Conservation (phyloP, 2,329 filamentous ascomycete species). For the Colletotrichum cuscutae region DNA sequence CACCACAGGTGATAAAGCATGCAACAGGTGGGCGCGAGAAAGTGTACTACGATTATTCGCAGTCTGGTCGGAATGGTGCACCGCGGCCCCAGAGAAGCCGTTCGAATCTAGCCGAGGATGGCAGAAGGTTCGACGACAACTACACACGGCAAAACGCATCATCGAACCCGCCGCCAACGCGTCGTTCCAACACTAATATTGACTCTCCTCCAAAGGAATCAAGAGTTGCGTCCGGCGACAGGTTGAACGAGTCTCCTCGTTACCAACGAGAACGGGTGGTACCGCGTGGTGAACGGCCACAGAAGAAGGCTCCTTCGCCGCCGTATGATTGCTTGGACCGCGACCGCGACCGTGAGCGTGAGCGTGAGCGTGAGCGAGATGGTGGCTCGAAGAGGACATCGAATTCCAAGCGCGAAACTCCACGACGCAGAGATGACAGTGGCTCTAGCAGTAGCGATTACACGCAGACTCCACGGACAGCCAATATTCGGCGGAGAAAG, state of each 20-base stretch:
- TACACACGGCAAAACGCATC: slow-evolving; percentile 42
- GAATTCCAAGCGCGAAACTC: slow-evolving; percentile 40
- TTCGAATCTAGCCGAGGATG: slow-evolving; percentile 41
- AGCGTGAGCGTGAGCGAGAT: slow-evolving; percentile 9
- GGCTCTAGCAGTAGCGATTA: slow-evolving; percentile 54
- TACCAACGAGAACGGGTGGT: slow-evolving; percentile 33
- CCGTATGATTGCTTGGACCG: slow-evolving; percentile 39
- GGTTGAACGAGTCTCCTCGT: slow-evolving; percentile 40
- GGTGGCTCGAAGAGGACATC: slow-evolving; percentile 41
- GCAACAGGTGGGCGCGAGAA: slow-evolving; percentile 54
- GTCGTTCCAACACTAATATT: slow-evolving; percentile 40
- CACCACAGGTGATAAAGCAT: slow-evolving; percentile 55
- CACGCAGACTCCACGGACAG: slow-evolving; percentile 41
- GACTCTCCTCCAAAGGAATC: slow-evolving; percentile 40
- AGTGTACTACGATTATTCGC: slow-evolving; percentile 48
- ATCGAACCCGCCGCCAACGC: slow-evolving; percentile 36
- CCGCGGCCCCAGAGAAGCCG: slow-evolving; percentile 44
- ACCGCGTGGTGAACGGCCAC: slow-evolving; percentile 31
- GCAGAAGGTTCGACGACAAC: slow-evolving; percentile 37
- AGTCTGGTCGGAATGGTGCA: slow-evolving; percentile 38
- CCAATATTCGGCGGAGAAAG: slow-evolving; percentile 45
- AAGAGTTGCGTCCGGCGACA: slow-evolving; percentile 47
- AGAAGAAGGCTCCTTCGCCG: slow-evolving; percentile 46
- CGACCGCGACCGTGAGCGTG: slow-evolving; percentile 15
- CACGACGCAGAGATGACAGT: slow-evolving; percentile 45